Evolutionary conservation across 2,329 filamentous ascomycete species (phyloP), one percentile per base, ranked within the genome.

Genomic region (Talaromyces marneffei): DNA sequence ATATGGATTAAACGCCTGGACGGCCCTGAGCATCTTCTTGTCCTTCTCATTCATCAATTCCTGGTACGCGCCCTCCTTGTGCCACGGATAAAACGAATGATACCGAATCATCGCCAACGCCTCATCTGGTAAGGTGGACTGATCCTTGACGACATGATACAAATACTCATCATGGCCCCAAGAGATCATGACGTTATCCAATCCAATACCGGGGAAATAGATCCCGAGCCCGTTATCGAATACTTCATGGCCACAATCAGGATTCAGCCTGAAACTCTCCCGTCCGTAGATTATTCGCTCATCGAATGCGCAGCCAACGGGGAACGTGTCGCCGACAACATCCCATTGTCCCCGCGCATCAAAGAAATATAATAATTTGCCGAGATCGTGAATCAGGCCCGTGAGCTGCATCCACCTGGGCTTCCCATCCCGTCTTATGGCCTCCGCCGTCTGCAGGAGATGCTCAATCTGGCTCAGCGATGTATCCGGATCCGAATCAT

Each of bases 51-150:
- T 83, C 91, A 96, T 96, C 74, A 96, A 83, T 76, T 91, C 85
- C 63, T 77, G 76, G 77, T 96, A 96, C 6, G 90, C 91, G 59
- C 87, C 88, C 74, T 88, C 87, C 64, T 82, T 85, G 77, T 96
- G 92, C 92, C 91, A 96, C 16, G 92, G 88, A 77, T 96, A 96
- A 78, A 96, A 96, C 5, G 87, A 91, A 78, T 96, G 92, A 77
- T 95, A 96, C 60, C 92, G 82, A 73, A 96, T 94, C 90, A 96
- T 96, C 63, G 91, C 92, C 10, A 96, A 82, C 0, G 88, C 89
- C 82, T 96, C 91, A 52, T 83, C 82, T 0, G 92, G 92, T 46
- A 96, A 82, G 0, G 80, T 88, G 54, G 84, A 88, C 80, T 96
- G 91, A 65, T 89, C 87, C 80, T 91, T 92, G 76, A 90, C 86